Evolutionary conservation across 352 stramenopile species (phyloP), one percentile per base, ranked within the genome.

Genomic region (Phytophthora ohioensis): DNA sequence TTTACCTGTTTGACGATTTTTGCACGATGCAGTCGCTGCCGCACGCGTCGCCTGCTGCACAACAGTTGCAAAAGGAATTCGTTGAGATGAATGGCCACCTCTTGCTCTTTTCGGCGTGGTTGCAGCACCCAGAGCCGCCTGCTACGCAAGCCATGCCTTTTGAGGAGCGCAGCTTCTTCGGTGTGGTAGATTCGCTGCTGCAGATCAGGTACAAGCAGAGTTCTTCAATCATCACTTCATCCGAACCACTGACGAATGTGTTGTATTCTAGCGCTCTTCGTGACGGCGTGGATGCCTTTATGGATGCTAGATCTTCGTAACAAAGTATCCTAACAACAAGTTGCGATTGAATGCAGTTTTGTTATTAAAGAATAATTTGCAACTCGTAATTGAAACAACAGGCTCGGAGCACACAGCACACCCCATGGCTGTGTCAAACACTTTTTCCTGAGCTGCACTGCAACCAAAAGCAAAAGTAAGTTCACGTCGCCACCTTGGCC

Each of bases 101-200:
- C 1, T 49, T 91, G 53, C 67, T 94, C 15, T 90, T 92, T 58
- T 85, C 84, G 1, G 77, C 81, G 36, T 94, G 87, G 87, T 67
- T 94, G 45, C 87, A 94, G 67, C 78, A 92, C 53, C 87, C 87
- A 3, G 81, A 94, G 58, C 87, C 84, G 6, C 84, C 84, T 54
- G 83, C 87, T 10, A 92, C 82, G 30, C 87, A 92, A 48, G 77
- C 83, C 2, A 57, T 87, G 36, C 84, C 87, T 0, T 67, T 94
- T 3, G 87, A 94, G 45, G 69, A 91, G 47, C 87, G 87, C 34
- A 72, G 71, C 11, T 92, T 94, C 67, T 91, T 90, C 42, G 87
- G 87, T 11, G 63, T 94, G 8, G 70, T 94, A 43, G 87, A 94
- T 67, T 91, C 87, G 42, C 74, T 94, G 10, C 71, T 94, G 30